Evolutionary conservation across 2,329 filamentous ascomycete species (phyloP), one percentile per base, ranked within the genome.

Genomic region (Phialophora verrucosa): DNA sequence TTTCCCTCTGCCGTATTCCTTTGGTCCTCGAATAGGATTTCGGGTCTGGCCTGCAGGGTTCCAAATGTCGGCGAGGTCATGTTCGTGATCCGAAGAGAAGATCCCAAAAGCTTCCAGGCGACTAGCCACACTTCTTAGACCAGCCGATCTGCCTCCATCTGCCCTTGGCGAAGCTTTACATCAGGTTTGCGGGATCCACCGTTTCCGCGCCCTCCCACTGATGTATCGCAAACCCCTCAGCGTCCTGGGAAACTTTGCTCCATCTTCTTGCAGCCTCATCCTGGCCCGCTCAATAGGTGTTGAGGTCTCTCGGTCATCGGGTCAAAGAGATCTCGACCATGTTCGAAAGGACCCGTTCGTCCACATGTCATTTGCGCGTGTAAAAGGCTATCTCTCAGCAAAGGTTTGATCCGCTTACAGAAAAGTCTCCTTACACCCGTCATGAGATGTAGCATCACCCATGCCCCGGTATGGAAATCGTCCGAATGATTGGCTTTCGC

Each of bases 351-450:
- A 62, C 44, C 64, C 67, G 62, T 65, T 67, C 64, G 67, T 63
- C 67, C 64, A 69, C 59, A 62, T 53, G 50, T 58, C 56, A 38
- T 23, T 35, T 47, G 51, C 31, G 38, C 53, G 49, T 38, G 29
- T 49, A 42, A 29, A 35, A 14, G 35, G 50, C 54, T 61, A 10
- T 47, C 29, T 42, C 7, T 50, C 49, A 14, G 29, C 17, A 57
- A 31, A 25, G 8, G 6, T 38, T 49, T 20, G 49, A 49, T 59
- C 65, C 62, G 61, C 29, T 63, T 64, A 32, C 14, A 62, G 63
- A 62, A 64, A 61, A 29, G 63, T 68, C 58, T 70, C 68, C 68
- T 62, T 70, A 70, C 47, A 65, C 54, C 68, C 68, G 68, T 70
- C 68, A 70, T 68, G 68, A 70, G 68, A 70, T 57, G 65, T 63